Conservation (phyloP, 2,329 filamentous ascomycete genomes). For the Talaromyces sp. region DNA sequence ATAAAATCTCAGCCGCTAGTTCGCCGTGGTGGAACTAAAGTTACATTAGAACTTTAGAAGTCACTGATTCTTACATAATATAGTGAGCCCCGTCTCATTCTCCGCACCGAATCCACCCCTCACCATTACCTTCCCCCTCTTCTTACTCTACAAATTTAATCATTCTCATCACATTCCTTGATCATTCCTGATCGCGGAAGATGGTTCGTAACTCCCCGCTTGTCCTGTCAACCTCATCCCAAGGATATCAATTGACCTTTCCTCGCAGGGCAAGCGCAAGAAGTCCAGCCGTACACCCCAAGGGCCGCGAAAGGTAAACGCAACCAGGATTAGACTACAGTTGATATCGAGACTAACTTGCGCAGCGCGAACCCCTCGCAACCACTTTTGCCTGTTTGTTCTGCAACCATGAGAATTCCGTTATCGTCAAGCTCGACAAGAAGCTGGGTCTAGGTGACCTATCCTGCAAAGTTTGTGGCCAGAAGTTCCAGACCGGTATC, state of each 20-base stretch:
- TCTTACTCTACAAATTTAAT: neutral
- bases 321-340: neutral
- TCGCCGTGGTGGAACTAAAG: no score
- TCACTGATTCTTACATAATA: neutral
- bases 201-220: neutral
- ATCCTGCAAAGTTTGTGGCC: constrained; percentile 89
- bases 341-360: neutral
- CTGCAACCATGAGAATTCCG: constrained; percentile 95
- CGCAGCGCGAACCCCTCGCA: constrained; percentile 50
- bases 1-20: no score
- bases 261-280: constrained; percentile 82
- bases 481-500: constrained; percentile 88
- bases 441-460: constrained; percentile 84
- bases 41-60: no score
- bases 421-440: constrained; percentile 90
- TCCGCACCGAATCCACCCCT: constrained; percentile 24
- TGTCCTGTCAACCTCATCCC: neutral
- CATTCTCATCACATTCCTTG: neutral
- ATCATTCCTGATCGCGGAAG: neutral
- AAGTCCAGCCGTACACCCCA: constrained; percentile 78
- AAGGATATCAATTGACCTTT: neutral
- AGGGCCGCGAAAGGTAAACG: constrained; percentile 76
- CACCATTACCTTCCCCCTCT: constrained; percentile 8
- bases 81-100: constrained; percentile 7
- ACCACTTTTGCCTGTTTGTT: constrained; percentile 96